Base-by-base conservation (phyloP, 768 basidiomycete species). In the Pleurotus tuoliensis region DNA sequence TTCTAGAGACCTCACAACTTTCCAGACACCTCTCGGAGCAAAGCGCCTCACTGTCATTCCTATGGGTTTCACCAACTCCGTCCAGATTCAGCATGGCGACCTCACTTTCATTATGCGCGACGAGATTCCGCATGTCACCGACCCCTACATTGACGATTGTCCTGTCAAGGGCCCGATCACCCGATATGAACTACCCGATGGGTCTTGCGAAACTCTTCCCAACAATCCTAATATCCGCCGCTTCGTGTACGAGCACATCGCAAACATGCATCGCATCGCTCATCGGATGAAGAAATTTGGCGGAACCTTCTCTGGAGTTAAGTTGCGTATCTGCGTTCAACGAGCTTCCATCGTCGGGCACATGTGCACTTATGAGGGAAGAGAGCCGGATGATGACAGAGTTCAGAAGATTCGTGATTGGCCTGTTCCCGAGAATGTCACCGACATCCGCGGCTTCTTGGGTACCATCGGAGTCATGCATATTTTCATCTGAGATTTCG, bases 201-300 rank as follows among this genome's bases (percentile, higher is more conserved):
- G 20, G 20, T 20, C 20, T 20, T 20, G 20, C 20, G 20, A 20
- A 20, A 20, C 20, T 2, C 20, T 20, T 20, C 20, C 20, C 2
- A 2, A 20, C 20, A 20, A 20, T 20, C 2, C 20, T 2, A 20
- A 20, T 20, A 20, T 20, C 20, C 20, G 20, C 20, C 56, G 66
- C 0, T 80, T 78, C 45, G 62, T 77, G 0, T 79, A 70, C 67
- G 71, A 78, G 50, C 73, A 76, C 30, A 59, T 75, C 9, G 37
- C 61, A 2, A 65, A 67, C 43, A 25, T 77, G 7, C 72, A 80
- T 49, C 41, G 71, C 0, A 56, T 81, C 1, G 25, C 76, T 0
- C 73, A 77, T n/a, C 59, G 64, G 0, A 67, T 79, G 22, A 70
- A 73, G 20, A 67, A 75, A 34, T 41, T 59, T 2, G 71, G 77